A percentile compares a stretch with the other conserved stretches of the same genome.
Conservation (phyloP, 768 basidiomycete genomes). For the Melanogaster broomeanus region DNA sequence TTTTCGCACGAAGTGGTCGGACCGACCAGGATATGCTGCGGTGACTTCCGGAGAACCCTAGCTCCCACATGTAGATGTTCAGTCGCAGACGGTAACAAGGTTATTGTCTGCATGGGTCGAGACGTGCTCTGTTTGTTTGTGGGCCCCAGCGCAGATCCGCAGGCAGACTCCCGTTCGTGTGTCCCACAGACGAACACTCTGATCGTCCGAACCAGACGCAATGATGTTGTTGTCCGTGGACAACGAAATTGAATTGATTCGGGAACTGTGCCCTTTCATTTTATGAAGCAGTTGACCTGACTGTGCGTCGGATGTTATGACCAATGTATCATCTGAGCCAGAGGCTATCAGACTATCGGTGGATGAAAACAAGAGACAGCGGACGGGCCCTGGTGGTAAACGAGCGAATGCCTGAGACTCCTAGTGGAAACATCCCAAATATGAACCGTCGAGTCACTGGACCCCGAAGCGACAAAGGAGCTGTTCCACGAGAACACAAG, state of each 20-base stretch:
- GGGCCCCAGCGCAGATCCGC: constrained; percentile 10
- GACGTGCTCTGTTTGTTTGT: constrained; percentile 16
- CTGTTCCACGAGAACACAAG: constrained; percentile 13
- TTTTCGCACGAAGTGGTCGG: constrained; percentile 9
- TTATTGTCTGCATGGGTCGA: constrained; percentile 16
- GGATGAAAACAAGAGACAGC: constrained; percentile 20
- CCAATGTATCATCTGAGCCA: constrained; percentile 12
- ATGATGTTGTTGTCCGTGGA: constrained; percentile 17
- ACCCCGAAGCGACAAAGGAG: constrained; percentile 14
- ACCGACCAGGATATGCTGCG: constrained; percentile 15
- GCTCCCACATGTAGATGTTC: constrained; percentile 15
- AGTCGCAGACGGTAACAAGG: constrained; percentile 14
- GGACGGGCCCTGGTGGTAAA: constrained; percentile 16
- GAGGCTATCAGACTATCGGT: constrained; percentile 14
- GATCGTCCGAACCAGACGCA: constrained; percentile 24
- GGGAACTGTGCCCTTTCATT: constrained; percentile 18
- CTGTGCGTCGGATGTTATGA: constrained; percentile 13
- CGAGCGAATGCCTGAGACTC: constrained; percentile 6
- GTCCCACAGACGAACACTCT: constrained; percentile 26
- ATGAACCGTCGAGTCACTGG: constrained; percentile 9
- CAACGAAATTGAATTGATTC: constrained; percentile 21
- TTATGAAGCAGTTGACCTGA: constrained; percentile 7
- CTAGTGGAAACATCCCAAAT: constrained; percentile 17
- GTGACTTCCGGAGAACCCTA: constrained; percentile 5
- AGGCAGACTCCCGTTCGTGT: constrained; percentile 18